Percentiles rank a stretch among this genome's conserved stretches.
Conservation (phyloP, 108 stramenopile genomes). For the Cyclotella baltica region DNA sequence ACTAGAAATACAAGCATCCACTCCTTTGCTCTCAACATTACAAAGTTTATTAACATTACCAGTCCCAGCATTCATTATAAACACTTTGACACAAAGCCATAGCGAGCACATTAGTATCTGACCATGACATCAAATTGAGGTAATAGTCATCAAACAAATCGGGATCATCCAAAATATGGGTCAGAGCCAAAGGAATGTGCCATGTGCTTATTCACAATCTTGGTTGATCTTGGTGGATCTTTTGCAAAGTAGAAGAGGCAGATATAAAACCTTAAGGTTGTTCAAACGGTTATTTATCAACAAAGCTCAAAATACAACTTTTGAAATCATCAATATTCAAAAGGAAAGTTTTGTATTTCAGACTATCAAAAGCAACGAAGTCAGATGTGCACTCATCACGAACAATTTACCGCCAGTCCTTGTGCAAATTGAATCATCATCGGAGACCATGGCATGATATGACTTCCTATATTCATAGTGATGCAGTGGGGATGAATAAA, state of each 20-base stretch:
- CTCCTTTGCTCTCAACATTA: slow-evolving; percentile 72
- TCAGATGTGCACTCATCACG: slow-evolving; percentile 65
- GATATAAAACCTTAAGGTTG: slow-evolving; percentile 95
- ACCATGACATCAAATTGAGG: slow-evolving; percentile 97
- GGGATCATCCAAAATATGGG: slow-evolving; percentile 97
- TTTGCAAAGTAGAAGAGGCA: slow-evolving; percentile 67
- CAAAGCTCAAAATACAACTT: slow-evolving; percentile 91
- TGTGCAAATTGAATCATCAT: slow-evolving; percentile 48
- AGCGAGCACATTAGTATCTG: slow-evolving; percentile 92
- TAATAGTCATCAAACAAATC: slow-evolving; percentile 99
- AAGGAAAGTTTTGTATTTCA: slow-evolving; percentile 62
- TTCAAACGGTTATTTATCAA: slow-evolving; percentile 96
- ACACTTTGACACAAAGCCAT: slow-evolving; percentile 97
- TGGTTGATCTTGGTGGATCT: slow-evolving; percentile 62
- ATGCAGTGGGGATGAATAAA: slow-evolving; percentile 90
- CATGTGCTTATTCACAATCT: slow-evolving; percentile 51
- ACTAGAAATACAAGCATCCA: slow-evolving; percentile 95
- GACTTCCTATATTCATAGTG: slow-evolving; percentile 79
- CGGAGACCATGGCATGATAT: slow-evolving; percentile 66
- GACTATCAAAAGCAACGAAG: slow-evolving; percentile 59
- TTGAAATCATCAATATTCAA: slow-evolving; percentile 73
- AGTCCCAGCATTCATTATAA: slow-evolving; percentile 95
- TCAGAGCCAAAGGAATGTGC: slow-evolving; percentile 94
- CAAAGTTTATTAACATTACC: slow-evolving; percentile 95
- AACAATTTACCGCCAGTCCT: slow-evolving; percentile 82